Evolutionary conservation across 1,139 yeast species (phyloP), one percentile per base, ranked within the genome.

Genomic region (Diutina sp.): DNA sequence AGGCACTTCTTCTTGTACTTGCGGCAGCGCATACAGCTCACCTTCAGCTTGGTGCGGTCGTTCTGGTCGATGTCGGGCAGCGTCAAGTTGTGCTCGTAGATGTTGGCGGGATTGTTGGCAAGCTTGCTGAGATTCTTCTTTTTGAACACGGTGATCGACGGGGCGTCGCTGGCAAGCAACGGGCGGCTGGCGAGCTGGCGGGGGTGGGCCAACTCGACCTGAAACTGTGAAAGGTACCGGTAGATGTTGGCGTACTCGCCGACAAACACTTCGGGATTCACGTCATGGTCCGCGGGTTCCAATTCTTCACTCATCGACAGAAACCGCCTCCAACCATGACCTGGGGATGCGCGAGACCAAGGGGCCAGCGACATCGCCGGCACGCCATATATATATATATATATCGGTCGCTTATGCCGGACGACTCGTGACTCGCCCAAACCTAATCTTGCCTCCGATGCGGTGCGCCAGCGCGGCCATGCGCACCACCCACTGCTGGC

Each of bases 231-330:
- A 16, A 50, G 53, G 44, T 50, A 50, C 8, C 44, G 45, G 32
- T 50, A 50, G 41, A 50, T 50, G 18, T 50, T 50, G 53, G 53
- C 53, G 53, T 50, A 50, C 44, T 50, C 53, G 53, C 53, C 53
- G 29, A 50, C 53, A 32, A 50, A 50, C 32, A 50, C 53, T 38
- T 50, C 53, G 18, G 32, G 41, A n/a, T 50, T 50, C 41, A 38
- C 53, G 16, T 38, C 53, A n/a, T 50, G 53, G n/a, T 50, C 53
- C 28, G 53, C 35, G 32, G 35, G 44, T 32, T 50, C 53, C 44
- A 32, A 32, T 18, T 16, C 18, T 29, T 50, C 53, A 50, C 53
- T 50, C 53, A 50, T 50, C 32, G 18, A 50, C 46, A 18, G 41
- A 12, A n/a, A 35, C 41, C 41, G 41, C 41, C 41, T 35, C 51